A percentile compares a stretch with the other conserved stretches of the same genome.
These are phyloP conservation scores for Solanum rostratum DNA, from an alignment of 257 asterid genomes.

Conservation along the genomic window DNA sequence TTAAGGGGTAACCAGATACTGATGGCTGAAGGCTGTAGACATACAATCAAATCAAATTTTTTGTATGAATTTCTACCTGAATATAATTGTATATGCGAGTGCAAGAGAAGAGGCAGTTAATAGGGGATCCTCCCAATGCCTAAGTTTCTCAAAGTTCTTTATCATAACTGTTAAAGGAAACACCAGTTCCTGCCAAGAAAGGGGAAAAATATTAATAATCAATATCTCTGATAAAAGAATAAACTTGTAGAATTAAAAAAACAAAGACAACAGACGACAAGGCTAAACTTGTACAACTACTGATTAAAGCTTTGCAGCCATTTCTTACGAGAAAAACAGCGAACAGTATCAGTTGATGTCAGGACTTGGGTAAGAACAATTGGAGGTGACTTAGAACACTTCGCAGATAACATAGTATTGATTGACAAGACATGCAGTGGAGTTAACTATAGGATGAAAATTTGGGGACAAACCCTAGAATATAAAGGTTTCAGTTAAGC, in stretches of 20 bases:
- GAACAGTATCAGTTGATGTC: not conserved
- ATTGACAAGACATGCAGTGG: too few relatives aligned
- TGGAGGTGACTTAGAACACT: too few relatives aligned
- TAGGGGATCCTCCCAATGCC: conserved; percentile 89
- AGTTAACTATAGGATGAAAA: too few relatives aligned
- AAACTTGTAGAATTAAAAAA: not conserved
- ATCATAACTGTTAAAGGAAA: conserved; percentile 62
- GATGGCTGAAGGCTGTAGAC: not conserved
- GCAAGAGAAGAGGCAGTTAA: conserved; percentile 79
- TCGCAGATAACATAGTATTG: too few relatives aligned
- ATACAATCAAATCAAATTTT: not conserved
- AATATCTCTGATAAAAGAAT: not conserved
- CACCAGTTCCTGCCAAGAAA: conserved; percentile 58
- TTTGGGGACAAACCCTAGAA: too few relatives aligned
- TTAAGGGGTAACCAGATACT: not conserved
- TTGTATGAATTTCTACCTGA: conserved; percentile 39
- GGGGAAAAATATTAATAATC: not conserved
- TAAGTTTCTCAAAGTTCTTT: conserved; percentile 51
- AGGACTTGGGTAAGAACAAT: too few relatives aligned
- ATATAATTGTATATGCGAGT: conserved; percentile 49
- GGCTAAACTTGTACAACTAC: not conserved
- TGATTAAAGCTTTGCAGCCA: not conserved
- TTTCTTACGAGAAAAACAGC: not conserved
- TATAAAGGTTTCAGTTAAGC: too few relatives aligned
- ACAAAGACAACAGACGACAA: not conserved